Evolutionary conservation across 1,284 basidiomycete species (phyloP), one percentile per base, ranked within the genome.

Genomic region (Cryptococcus deneoformans): DNA sequence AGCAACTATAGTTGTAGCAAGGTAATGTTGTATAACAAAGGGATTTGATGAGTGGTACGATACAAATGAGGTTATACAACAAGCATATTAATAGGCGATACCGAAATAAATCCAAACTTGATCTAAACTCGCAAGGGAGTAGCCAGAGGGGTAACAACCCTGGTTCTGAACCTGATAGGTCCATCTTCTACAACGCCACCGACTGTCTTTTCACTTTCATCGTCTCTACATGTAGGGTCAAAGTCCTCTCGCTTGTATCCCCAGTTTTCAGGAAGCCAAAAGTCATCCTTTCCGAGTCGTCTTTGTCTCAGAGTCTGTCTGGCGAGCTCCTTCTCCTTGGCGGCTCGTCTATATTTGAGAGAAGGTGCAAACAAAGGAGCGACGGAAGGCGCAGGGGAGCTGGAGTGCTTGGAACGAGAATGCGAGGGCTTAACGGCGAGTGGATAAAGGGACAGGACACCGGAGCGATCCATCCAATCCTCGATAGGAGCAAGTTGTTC

Each of bases 391-490:
- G 58, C 54, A 1, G 62, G 51, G 9, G 59, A 55, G 2, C 47
- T 34, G 2, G 61, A 60, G n/a, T 48, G 47, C 11, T 50, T 39
- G 5, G 50, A 48, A 6, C 58, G 54, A n/a, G 63, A 58, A 52
- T 66, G 70, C 14, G 69, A 73, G 1, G 71, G 50, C 24, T 68
- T 60, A 46, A 69, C 71, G 2, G 73, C 73, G 12, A 76, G 65
- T 1, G 74, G 74, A 56, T 76, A 76, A 48, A 76, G 70, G 3
- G 73, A 75, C 14, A 76, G 65, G 12, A 76, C 61, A 16, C 73
- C 74, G 0, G 65, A 68, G 24, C 62, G 60, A 52, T 69, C 74
- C 74, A 75, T 76, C 74, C 74, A 76, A 6, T 62, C 50, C 50
- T 72, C 68, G 43, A 74, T 67, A 5, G 74, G 73, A 1, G 14